Evolutionary conservation across 2,329 filamentous ascomycete species (phyloP), one percentile per base, ranked within the genome.

Genomic region (Cercospora berteroae): DNA sequence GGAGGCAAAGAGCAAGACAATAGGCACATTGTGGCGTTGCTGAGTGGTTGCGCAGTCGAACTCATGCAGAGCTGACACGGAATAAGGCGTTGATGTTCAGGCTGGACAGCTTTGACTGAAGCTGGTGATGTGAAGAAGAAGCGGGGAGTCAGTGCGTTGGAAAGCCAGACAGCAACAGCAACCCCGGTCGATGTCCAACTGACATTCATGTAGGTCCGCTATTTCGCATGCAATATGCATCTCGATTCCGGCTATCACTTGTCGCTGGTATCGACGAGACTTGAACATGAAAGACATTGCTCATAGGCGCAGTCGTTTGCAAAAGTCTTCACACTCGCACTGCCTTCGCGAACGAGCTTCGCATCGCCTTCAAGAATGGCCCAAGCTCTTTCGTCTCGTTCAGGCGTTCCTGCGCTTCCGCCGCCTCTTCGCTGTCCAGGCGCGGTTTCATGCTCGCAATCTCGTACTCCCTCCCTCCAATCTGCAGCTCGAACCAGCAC

Each of bases 401-500:
- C 66, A 97, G 84, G 76, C 85, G 85, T 71, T 96, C 91, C 64
- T 94, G 79, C 58, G 95, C 89, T 77, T 86, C 85, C 64, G 95
- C 91, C 52, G 95, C 87, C 73, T 89, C 89, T 70, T 93, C 91
- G 69, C 85, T 83, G 76, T 96, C 91, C 70, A 97, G 82, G 81
- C 93, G 94, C 12, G 95, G 95, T 76, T 90, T 85, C 74, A 90
- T 91, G 73, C 92, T 90, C 67, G 89, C 86, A 42, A 98, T 90
- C 70, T 92, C 90, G 79, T 97, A 98, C 75, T 97, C 94, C 68
- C 91, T 85, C 70, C 87, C 88, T 39, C 88, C 88, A 56, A 91
- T 96, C 72, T 90, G 89, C 66, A 99, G 83, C 82, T 98, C 94
- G 77, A 99, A 98, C 89, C 91, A 96, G 13, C 91, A 93, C 81